Evolutionary conservation across 768 basidiomycete species (phyloP).

Genomic region (Rhizopogon vulgaris): DNA sequence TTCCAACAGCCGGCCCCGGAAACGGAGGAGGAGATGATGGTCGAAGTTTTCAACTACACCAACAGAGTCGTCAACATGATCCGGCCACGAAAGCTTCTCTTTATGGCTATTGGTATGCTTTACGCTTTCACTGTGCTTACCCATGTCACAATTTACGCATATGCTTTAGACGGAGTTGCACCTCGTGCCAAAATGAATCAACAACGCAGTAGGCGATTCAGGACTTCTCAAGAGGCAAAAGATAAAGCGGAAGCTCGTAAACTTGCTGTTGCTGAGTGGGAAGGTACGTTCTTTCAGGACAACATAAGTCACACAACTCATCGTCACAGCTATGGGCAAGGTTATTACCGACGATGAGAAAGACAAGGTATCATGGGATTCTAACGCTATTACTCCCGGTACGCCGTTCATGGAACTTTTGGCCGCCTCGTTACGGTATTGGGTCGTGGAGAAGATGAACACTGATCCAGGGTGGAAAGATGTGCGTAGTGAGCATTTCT

Average conservation of each 20-base stretch:
- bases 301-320: not conserved
- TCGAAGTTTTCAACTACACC: constrained; percentile 94
- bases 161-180: constrained; percentile 81
- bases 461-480: constrained; percentile 94
- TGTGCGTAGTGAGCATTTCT: constrained; percentile 36
- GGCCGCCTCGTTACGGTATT: constrained; percentile 84
- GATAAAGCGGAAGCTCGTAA: constrained; percentile 86
- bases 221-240: constrained; percentile 89
- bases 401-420: constrained; percentile 98
- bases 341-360: constrained; percentile 73
- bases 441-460: constrained; percentile 95
- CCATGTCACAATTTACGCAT: constrained; percentile 1
- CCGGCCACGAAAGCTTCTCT: constrained; percentile 87
- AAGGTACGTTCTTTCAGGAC: constrained; percentile 44
- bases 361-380: constrained; percentile 88
- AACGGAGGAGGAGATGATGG: constrained; percentile 99
- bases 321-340: constrained; percentile 82
- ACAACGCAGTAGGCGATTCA: constrained; percentile 93
- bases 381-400: constrained; percentile 97
- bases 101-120: constrained; percentile 92
- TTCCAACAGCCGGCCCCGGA: constrained; percentile 78
- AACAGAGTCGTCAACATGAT: constrained; percentile 97
- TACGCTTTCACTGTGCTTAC: not conserved
- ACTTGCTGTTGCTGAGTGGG: constrained; percentile 79
- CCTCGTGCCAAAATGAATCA: constrained; percentile 99